These are phyloP conservation scores for Debaryomyces nepalensis DNA, from an alignment of 1,139 yeast species.

Conservation along the genomic window DNA sequence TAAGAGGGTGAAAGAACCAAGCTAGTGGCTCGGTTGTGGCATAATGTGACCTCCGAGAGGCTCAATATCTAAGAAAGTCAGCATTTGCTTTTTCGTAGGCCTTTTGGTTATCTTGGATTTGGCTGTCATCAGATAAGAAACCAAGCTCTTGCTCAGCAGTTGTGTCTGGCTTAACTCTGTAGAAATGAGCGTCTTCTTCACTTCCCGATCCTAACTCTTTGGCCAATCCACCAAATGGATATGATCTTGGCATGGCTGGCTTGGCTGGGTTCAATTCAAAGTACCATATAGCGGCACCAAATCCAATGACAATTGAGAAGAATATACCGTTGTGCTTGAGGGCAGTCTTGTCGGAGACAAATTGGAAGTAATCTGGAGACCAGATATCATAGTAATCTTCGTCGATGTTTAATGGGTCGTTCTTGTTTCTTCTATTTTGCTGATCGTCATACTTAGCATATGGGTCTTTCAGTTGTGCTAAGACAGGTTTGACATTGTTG, in stretches of 20 bases:
- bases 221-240: slow-evolving; percentile 77
- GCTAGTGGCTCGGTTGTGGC: neutral
- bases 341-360: slow-evolving; percentile 66
- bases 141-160: slow-evolving; percentile 48
- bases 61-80: slow-evolving; percentile 40
- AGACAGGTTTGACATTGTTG: slow-evolving; percentile 47
- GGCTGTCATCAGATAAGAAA: slow-evolving; percentile 38
- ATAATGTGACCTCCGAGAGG: neutral
- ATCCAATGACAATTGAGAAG: slow-evolving; percentile 57
- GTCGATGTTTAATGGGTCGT: slow-evolving; percentile 71
- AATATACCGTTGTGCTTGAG: slow-evolving; percentile 56
- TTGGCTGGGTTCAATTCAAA: slow-evolving; percentile 72
- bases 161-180: slow-evolving; percentile 48
- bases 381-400: slow-evolving; percentile 81
- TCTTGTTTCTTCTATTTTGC: slow-evolving; percentile 78
- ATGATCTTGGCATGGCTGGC: slow-evolving; percentile 77
- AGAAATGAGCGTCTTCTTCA: slow-evolving; percentile 50
- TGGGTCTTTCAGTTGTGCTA: slow-evolving; percentile 71
- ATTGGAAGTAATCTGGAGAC: slow-evolving; percentile 80
- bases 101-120: slow-evolving; percentile 34
- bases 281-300: slow-evolving; percentile 57
- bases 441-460: slow-evolving; percentile 77
- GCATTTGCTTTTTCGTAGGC: slow-evolving; percentile 42
- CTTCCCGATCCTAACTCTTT: slow-evolving; percentile 69
- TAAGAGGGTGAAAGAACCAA: neutral